A percentile compares a stretch with the other conserved stretches of the same genome.
Evolutionary conservation across 2,329 filamentous ascomycete genomes (phyloP).

Genomic region (Fusarium chuoi): DNA sequence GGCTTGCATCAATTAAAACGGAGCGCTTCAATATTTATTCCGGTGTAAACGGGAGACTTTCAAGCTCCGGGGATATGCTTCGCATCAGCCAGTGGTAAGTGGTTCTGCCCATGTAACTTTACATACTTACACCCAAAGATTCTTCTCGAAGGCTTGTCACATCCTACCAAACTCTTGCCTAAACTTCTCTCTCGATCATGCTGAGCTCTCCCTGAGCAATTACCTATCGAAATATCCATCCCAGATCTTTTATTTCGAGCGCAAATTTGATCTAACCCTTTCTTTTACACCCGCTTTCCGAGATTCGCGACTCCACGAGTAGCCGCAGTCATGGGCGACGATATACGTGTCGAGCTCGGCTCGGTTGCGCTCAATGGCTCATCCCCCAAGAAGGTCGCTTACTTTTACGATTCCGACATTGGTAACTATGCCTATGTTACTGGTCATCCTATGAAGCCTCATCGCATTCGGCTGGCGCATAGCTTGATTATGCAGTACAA

Average conservation of each 20-base stretch:
- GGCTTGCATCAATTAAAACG: constrained; percentile 18
- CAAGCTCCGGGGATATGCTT: constrained; percentile 32
- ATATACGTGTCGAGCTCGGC: constrained; percentile 53
- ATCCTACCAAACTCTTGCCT: constrained; percentile 3
- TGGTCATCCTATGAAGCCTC: constrained; percentile 98
- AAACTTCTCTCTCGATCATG: constrained; percentile 32
- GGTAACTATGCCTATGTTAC: constrained; percentile 98
- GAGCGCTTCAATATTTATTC: constrained; percentile 48
- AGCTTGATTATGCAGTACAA: constrained; percentile 97
- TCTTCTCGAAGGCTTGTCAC: constrained; percentile 29
- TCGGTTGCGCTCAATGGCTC: constrained; percentile 59
- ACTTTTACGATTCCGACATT: constrained; percentile 98
- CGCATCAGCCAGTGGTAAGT: constrained; percentile 21
- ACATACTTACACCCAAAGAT: constrained; percentile 33
- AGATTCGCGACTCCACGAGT: constrained; percentile 29
- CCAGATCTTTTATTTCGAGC: neutral
- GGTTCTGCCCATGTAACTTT: constrained; percentile 30
- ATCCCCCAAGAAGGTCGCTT: constrained; percentile 84
- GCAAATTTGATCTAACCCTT: constrained; percentile 1
- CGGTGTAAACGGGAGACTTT: constrained; percentile 33
- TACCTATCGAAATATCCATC: constrained; percentile 3
- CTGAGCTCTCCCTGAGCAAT: constrained; percentile 35
- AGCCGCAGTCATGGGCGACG: constrained; percentile 51
- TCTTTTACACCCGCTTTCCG: constrained; percentile 8
- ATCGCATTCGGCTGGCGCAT: constrained; percentile 93